These are phyloP conservation scores for Tuber umbilicatum DNA, from an alignment of 495 filamentous ascomycete species.

Conservation along the genomic window DNA sequence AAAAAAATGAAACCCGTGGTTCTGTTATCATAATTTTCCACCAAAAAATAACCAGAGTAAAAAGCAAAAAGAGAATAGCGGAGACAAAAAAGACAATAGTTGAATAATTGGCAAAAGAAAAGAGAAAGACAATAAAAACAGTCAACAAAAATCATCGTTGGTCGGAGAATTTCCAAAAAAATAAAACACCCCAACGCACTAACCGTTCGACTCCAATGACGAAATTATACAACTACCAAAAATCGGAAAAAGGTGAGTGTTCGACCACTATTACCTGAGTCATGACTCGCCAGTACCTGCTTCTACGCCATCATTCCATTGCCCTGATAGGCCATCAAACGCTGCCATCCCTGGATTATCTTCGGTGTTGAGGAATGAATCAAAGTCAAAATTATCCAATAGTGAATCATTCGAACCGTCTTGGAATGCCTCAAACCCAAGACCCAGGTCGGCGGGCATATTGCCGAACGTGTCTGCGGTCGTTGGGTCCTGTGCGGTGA, in stretches of 20 bases:
- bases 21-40: not conserved
- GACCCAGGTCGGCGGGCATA: slow-evolving; percentile 27
- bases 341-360: slow-evolving; percentile 50
- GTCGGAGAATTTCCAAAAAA: slow-evolving; percentile 1
- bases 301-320: slow-evolving; percentile 50
- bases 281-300: slow-evolving; percentile 45
- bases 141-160: not conserved
- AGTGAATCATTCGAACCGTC: slow-evolving; percentile 60
- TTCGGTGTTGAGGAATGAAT: slow-evolving; percentile 75
- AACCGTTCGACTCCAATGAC: slow-evolving; percentile 5
- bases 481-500: slow-evolving; percentile 12
- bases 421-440: slow-evolving; percentile 40
- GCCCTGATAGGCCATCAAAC: slow-evolving; percentile 50
- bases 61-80: not conserved
- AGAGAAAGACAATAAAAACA: not conserved
- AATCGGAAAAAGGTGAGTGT: not conserved
- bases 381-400: slow-evolving; percentile 92
- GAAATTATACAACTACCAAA: slow-evolving; percentile 5
- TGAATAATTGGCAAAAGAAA: not conserved
- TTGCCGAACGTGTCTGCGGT: slow-evolving; percentile 16
- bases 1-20: not conserved
- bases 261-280: slow-evolving; percentile 17
- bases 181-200: slow-evolving; percentile 2
- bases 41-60: not conserved
- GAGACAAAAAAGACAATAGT: not conserved